Evolutionary conservation across 768 basidiomycete genomes (phyloP).

Genomic region (Postia placenta): DNA sequence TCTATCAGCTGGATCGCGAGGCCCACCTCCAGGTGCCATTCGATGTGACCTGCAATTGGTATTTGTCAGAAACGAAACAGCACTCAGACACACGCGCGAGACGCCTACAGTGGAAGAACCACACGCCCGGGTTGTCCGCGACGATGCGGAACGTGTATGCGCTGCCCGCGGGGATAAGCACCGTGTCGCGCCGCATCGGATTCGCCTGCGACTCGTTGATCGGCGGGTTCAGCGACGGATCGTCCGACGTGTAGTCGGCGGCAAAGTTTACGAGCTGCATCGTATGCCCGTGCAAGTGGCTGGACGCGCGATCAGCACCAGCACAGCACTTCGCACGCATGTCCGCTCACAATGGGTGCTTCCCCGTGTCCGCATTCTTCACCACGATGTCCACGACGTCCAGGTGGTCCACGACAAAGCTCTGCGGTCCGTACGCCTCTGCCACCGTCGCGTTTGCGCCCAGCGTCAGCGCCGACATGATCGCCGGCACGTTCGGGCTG

Average conservation of each 20-base stretch:
- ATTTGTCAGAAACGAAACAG: constrained; percentile 1
- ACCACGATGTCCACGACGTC: constrained; percentile 76
- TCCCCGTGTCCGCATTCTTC: constrained; percentile 64
- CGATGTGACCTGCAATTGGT: constrained; percentile 56
- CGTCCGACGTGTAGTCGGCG: constrained; percentile 62
- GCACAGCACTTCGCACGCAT: not conserved
- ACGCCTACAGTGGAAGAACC: constrained; percentile 74
- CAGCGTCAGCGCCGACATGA: constrained; percentile 73
- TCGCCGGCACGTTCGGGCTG: constrained; percentile 62
- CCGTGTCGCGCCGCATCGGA: constrained; percentile 89
- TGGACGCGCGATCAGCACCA: constrained; percentile 21
- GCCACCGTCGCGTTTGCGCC: constrained; percentile 64
- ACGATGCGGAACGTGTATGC: constrained; percentile 72
- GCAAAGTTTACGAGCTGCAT: constrained; percentile 75
- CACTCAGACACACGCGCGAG: not conserved
- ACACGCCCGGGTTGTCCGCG: constrained; percentile 91
- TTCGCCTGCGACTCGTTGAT: constrained; percentile 74
- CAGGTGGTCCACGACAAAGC: constrained; percentile 67
- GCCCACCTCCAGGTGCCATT: constrained; percentile 83
- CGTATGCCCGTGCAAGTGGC: constrained; percentile 90
- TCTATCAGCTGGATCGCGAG: constrained; percentile 83
- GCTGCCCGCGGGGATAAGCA: constrained; percentile 62
- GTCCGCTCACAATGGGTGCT: constrained; percentile 74
- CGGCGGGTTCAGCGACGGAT: constrained; percentile 76
- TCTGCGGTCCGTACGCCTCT: constrained; percentile 73